phyloP scores from a whole-genome alignment of 2,329 filamentous ascomycete genomes.

The Colletotrichum viniferum region DNA sequence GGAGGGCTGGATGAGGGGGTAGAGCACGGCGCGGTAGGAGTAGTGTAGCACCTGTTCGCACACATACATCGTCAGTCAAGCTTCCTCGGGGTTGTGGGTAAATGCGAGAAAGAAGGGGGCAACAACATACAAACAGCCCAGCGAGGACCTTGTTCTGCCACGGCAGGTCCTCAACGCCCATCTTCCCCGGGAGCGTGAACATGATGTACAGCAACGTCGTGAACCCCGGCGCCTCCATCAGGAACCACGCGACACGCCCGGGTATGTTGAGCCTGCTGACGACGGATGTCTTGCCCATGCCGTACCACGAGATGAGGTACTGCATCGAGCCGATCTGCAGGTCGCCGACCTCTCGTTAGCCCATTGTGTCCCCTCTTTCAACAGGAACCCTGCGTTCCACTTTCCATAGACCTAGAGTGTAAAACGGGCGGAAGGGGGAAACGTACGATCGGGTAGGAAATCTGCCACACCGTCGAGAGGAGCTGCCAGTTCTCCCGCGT shows the following conservation, averaged over 20 bases:
- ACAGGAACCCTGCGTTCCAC: not conserved
- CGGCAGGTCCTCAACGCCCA: slow-evolving; percentile 65
- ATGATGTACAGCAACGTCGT: slow-evolving; percentile 81
- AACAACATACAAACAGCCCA: slow-evolving; percentile 60
- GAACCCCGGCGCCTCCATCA: slow-evolving; percentile 85
- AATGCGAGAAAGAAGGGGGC: fast-evolving
- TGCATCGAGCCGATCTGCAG: slow-evolving; percentile 73
- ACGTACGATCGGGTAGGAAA: slow-evolving; percentile 56
- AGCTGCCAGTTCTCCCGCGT: slow-evolving; percentile 62
- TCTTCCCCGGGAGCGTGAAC: slow-evolving; percentile 64
- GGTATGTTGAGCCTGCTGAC: slow-evolving; percentile 81
- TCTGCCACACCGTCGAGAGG: slow-evolving; percentile 57
- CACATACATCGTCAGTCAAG: not conserved
- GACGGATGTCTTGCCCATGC: slow-evolving; percentile 89
- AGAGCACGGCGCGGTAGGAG: slow-evolving; percentile 83
- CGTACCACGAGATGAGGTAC: slow-evolving; percentile 82
- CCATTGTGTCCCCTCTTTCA: not conserved
- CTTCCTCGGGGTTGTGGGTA: not conserved
- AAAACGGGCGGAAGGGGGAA: not conserved
- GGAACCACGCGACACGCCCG: slow-evolving; percentile 84
- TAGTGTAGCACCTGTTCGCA: slow-evolving; percentile 77
- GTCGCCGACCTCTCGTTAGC: not conserved
- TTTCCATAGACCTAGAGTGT: too few species aligned
- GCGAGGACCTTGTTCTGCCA: slow-evolving; percentile 81
- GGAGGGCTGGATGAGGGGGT: slow-evolving; percentile 82